phyloP scores from a whole-genome alignment of 148 eudicot species.

The Rheum nobile region DNA sequence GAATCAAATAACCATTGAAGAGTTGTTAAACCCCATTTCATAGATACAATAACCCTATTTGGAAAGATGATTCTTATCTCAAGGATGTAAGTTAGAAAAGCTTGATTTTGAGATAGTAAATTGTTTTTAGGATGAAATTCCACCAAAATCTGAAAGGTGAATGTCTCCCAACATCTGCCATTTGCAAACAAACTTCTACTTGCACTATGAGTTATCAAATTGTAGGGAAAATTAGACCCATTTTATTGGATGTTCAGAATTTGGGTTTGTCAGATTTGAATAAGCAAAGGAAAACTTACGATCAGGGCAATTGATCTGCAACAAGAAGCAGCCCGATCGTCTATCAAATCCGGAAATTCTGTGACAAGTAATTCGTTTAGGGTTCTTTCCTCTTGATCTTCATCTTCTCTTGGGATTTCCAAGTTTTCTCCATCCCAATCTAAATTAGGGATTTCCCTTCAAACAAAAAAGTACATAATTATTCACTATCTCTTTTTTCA shows the following conservation, averaged over 20 bases:
- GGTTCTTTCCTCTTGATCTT: constrained; percentile 9
- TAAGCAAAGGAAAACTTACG: constrained; percentile 28
- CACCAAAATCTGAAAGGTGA: no score
- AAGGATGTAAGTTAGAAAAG: no score
- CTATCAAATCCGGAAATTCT: constrained; percentile 15
- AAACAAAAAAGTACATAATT: background rate
- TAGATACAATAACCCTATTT: no score
- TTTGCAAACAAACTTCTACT: no score
- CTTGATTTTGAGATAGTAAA: no score
- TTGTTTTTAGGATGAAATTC: no score
- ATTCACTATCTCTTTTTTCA: background rate
- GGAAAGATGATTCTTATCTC: no score
- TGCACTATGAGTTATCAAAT: no score
- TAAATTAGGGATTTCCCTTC: background rate
- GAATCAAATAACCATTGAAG: background rate
- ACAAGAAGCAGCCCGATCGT: constrained; percentile 33
- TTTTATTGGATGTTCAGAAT: no score
- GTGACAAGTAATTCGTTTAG: background rate
- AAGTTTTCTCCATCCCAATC: constrained; percentile 22
- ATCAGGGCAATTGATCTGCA: constrained; percentile 52
- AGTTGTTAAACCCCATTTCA: background rate
- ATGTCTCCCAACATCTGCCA: no score
- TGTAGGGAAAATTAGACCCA: no score
- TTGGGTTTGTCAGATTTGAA: background rate
- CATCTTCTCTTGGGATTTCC: constrained; percentile 35